These are phyloP conservation scores for Coccomyxa sp. DNA, from an alignment of 139 green algal genomes.

Conservation along the genomic window DNA sequence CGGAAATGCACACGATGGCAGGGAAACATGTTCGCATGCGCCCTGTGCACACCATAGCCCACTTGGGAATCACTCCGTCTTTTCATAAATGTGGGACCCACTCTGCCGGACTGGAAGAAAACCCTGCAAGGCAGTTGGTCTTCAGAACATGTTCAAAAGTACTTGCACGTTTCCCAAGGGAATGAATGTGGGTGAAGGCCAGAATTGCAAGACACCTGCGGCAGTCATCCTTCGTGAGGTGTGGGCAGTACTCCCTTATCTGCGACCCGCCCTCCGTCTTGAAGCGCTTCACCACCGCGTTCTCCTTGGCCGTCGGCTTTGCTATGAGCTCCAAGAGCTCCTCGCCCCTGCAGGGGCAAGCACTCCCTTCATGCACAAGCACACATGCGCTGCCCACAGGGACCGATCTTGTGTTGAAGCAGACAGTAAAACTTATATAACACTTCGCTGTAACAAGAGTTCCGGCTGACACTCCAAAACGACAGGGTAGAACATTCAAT, in stretches of 20 bases:
- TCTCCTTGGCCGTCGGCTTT: constrained; percentile 64
- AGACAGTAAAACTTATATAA: not conserved
- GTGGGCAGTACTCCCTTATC: constrained; percentile 65
- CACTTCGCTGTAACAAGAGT: not conserved
- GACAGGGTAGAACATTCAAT: not conserved
- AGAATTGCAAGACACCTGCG: constrained; percentile 13
- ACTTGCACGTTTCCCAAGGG: not conserved
- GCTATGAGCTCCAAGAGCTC: constrained; percentile 71
- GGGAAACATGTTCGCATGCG: constrained; percentile 16
- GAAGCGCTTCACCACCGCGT: constrained; percentile 58
- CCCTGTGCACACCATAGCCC: constrained; percentile 12
- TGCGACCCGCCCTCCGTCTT: constrained; percentile 56
- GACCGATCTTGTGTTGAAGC: too few relatives aligned
- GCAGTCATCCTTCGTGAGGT: constrained; percentile 81
- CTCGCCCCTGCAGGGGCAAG: constrained; percentile 38
- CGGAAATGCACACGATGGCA: constrained; percentile 50
- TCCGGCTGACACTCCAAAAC: not conserved
- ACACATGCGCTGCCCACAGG: not conserved
- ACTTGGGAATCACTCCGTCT: not conserved
- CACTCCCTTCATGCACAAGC: constrained; percentile 9
- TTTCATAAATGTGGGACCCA: not conserved
- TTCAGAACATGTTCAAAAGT: not conserved
- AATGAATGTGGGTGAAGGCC: not conserved
- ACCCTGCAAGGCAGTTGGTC: not conserved
- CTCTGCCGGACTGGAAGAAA: not conserved